Evolutionary conservation across 139 green algal species (phyloP).

Genomic region (Pseudopediastrum boryanum): DNA sequence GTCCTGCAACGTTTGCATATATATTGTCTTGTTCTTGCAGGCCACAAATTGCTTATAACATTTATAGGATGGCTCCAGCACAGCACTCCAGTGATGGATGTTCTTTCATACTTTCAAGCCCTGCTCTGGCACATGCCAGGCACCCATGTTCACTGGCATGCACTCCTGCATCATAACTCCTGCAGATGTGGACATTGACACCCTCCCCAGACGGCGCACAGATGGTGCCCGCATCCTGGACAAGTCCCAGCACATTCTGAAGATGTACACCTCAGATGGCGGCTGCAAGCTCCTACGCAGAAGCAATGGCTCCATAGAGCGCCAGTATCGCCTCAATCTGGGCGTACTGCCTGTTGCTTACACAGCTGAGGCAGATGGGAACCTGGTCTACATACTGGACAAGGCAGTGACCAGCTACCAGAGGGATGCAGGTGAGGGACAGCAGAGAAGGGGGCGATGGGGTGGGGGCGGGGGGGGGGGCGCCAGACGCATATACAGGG

Average conservation of each 20-base stretch:
- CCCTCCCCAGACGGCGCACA: constrained; percentile 67
- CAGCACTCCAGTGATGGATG: too few species aligned
- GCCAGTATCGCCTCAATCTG: constrained; percentile 73
- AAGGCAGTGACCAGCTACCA: constrained; percentile 71
- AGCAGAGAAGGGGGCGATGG: too few species aligned
- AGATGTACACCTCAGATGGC: constrained; percentile 74
- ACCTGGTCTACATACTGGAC: constrained; percentile 79
- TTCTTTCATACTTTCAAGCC: too few species aligned
- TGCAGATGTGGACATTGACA: constrained; percentile 75
- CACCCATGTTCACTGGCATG: too few species aligned
- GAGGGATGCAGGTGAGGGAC: constrained; percentile 30
- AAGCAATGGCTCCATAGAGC: constrained; percentile 66
- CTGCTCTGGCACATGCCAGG: too few species aligned
- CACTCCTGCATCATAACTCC: not conserved
- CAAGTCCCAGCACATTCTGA: constrained; percentile 58
- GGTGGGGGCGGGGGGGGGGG: too few species aligned
- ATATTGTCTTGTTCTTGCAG: too few species aligned
- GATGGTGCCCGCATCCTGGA: constrained; percentile 78
- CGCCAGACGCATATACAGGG: too few species aligned
- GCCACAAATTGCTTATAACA: too few species aligned
- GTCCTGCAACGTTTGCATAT: too few species aligned
- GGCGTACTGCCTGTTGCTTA: constrained; percentile 82
- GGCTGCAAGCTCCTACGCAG: constrained; percentile 62
- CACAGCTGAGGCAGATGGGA: constrained; percentile 42
- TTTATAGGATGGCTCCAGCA: too few species aligned